phyloP scores from a whole-genome alignment of 495 filamentous ascomycete species.

The Neurospora hispaniola region DNA sequence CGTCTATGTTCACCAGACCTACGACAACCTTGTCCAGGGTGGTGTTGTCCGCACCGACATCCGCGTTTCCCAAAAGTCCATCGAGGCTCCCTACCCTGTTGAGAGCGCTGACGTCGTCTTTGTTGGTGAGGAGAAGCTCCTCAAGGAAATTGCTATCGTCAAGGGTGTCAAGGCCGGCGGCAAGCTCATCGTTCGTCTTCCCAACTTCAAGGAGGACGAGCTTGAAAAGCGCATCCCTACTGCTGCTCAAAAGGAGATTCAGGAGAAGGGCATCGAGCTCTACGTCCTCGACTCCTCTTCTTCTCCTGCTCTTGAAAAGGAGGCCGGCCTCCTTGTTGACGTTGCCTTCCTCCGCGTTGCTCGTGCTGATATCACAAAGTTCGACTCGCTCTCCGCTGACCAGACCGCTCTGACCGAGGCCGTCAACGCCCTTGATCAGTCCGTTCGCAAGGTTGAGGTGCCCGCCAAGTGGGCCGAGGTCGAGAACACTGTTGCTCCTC shows the following conservation, averaged over 20 bases:
- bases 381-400: conserved; percentile 20
- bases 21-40: conserved; percentile 83
- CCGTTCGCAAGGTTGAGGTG: conserved; percentile 59
- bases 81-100: conserved; percentile 76
- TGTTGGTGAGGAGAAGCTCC: conserved; percentile 66
- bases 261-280: conserved; percentile 55
- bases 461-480: conserved; percentile 69
- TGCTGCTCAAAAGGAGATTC: conserved; percentile 53
- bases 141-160: conserved; percentile 64
- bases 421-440: conserved; percentile 54
- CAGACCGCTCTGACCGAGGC: conserved; percentile 47
- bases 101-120: conserved; percentile 68
- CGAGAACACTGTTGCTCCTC: conserved; percentile 44
- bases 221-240: conserved; percentile 77
- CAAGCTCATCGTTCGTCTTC: conserved; percentile 62
- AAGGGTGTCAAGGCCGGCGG: conserved; percentile 59
- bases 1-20: conserved; percentile 59
- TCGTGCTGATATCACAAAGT: conserved; percentile 45
- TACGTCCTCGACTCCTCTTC: conserved; percentile 60
- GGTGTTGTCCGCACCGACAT: conserved; percentile 79
- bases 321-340: conserved; percentile 55
- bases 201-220: conserved; percentile 75
- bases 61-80: conserved; percentile 64
- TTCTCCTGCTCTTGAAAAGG: conserved; percentile 52
- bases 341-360: conserved; percentile 72